Base-by-base conservation (phyloP, 495 filamentous ascomycete species). In the Tetracladium marchalianum region DNA sequence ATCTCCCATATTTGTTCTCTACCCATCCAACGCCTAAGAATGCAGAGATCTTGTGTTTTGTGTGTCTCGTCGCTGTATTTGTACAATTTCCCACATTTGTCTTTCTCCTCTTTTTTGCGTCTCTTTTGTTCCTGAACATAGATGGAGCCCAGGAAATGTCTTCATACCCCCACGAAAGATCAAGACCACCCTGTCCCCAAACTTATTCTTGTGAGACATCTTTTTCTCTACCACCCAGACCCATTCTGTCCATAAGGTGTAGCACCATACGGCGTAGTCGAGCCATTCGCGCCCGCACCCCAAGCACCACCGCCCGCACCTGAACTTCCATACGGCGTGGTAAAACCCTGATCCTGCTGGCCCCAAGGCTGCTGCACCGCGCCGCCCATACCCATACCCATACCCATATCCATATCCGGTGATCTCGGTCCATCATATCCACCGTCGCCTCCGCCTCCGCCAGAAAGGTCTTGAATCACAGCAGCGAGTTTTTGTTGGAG, bases 401-500 rank as follows among this genome's bases (percentile, higher is more conserved):
- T 27, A 27, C 22, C 22, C 10, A 64, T 70, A 57, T 70, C 38
- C 27, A 42, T 58, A 51, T 70, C 81, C 6, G 77, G 78, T 47
- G 81, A 81, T 32, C 77, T 75, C 15, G 75, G 75, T 9, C 72
- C 79, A 47, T 67, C 68, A 57, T 77, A 77, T 50, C 77, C 77
- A 49, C 71, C 70, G 19, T 67, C 62, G 16, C 51, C 62, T 43
- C 71, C 76, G 43, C 66, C 66, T 47, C 67, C 66, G 18, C 69
- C 69, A 4, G 60, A 60, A 10, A 98, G 70, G 10, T 79, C 79
- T 42, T 83, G 77, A 50, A 97, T 85, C n/a, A 95, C 77, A 3
- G 70, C 70, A 11, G 88, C 90, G 7, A 97, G 73, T 66, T 98
- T 98, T 46, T 81, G 76, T 61, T 97, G 90, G 18, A 98, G 64